Percentiles rank a stretch among this genome's conserved stretches.
phyloP scores from a whole-genome alignment of 371 early-diverging fungal species.

The Choanephora cucurbitarum region DNA sequence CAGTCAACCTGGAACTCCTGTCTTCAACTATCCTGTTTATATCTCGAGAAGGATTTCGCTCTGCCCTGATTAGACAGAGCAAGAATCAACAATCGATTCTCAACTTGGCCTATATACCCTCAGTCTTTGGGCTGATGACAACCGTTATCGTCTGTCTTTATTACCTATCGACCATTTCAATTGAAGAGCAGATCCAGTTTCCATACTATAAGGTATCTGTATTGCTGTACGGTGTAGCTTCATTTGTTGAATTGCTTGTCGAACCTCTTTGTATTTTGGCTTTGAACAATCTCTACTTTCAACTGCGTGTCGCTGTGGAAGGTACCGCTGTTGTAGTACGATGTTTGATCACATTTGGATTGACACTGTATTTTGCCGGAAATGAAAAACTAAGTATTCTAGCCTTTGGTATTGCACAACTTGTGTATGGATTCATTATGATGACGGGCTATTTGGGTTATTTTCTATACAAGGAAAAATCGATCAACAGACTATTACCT shows the following conservation, averaged over 20 bases:
- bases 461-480: slow-evolving; percentile 47
- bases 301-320: slow-evolving; percentile 79
- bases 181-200: slow-evolving; percentile 24
- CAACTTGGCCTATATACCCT: slow-evolving; percentile 79
- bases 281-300: slow-evolving; percentile 72
- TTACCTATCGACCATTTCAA: slow-evolving; percentile 45
- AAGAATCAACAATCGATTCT: slow-evolving; percentile 62
- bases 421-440: slow-evolving; percentile 63
- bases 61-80: slow-evolving; percentile 68
- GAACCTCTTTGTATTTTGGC: slow-evolving; percentile 87
- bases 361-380: slow-evolving; percentile 55
- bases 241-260: slow-evolving; percentile 72
- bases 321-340: slow-evolving; percentile 76
- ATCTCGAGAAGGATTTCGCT: slow-evolving; percentile 88
- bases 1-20: slow-evolving; percentile 84
- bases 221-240: slow-evolving; percentile 68
- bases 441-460: slow-evolving; percentile 58
- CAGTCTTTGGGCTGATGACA: slow-evolving; percentile 60
- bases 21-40: slow-evolving; percentile 87
- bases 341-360: slow-evolving; percentile 67
- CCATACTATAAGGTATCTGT: slow-evolving; percentile 55
- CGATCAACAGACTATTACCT: slow-evolving; percentile 39
- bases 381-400: slow-evolving; percentile 44
- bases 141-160: slow-evolving; percentile 55
- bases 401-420: slow-evolving; percentile 79